Base-by-base conservation (phyloP, 805 yeast genomes). In the Ogataea kodamae region DNA sequence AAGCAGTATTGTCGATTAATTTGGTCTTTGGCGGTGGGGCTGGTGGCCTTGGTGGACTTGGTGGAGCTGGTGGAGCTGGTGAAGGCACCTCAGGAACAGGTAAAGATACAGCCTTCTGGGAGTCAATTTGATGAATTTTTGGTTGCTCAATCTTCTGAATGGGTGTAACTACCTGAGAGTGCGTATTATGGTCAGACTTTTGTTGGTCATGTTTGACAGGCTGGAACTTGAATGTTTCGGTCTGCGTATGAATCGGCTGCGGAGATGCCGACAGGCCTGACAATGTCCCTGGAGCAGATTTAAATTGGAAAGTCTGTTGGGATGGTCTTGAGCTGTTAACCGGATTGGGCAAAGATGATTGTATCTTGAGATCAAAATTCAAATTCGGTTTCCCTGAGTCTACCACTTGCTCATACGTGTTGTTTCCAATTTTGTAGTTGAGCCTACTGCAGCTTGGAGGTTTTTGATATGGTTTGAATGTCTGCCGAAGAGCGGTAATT, bases 381-480 rank as follows among this genome's bases (percentile, higher is more conserved):
- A 25, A 29, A 30, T 52, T 53, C 2, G 52, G 45, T 6, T 24
- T 15, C 3, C 72, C 73, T 5, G 61, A 46, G 39, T 71, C 61
- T 5, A 76, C 58, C 3, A 75, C 48, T 7, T 52, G 46, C n/a
- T 58, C 45, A 30, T 55, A 59, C 3, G 55, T 32, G 14, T 35
- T 35, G 6, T 52, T 52, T n/a, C 34, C 37, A 7, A 68, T 47
- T 44, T 65, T 71, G 2, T 44, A 33, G 26, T 76, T 71, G 3
- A 76, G 61, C 15, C 59, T 55, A 6, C 35, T 30, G 3, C 78
- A 63, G 43, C 61, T 73, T 0, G 73, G 67, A 38, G 74, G 78
- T 33, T 63, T 65, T 40, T 70, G 58, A 3, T 57, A 40, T 1
- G 45, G 16, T 29, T 59, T 58, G 36, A 30, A 57, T 0, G 45